A percentile compares a stretch with the other conserved stretches of the same genome.
These are phyloP conservation scores for Rhizopogon hawkerae DNA, from an alignment of 1,284 basidiomycete genomes.

Conservation along the genomic window DNA sequence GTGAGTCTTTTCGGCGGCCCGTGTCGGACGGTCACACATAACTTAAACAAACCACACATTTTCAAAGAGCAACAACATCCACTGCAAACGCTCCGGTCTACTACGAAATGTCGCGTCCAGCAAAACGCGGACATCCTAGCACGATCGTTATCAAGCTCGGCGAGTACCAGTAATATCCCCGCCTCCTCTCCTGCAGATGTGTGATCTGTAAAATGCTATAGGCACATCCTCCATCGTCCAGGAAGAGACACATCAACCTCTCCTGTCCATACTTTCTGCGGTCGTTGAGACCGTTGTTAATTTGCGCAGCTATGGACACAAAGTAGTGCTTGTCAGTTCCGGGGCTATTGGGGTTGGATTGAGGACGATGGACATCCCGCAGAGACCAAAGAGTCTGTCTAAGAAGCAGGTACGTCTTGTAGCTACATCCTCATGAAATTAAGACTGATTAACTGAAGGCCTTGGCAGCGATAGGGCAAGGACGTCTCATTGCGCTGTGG, in stretches of 20 bases:
- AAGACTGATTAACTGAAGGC: slow-evolving; percentile 45
- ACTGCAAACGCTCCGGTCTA: background rate
- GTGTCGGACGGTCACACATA: too few relatives aligned
- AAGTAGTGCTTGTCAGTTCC: slow-evolving; percentile 91
- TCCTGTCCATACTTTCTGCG: slow-evolving; percentile 84
- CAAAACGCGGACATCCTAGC: slow-evolving; percentile 29
- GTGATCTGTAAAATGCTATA: slow-evolving; percentile 25
- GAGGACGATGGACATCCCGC: slow-evolving; percentile 81
- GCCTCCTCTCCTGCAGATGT: background rate
- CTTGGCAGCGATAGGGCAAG: slow-evolving; percentile 93
- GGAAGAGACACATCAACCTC: slow-evolving; percentile 81
- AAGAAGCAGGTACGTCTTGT: slow-evolving; percentile 70
- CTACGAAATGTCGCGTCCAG: slow-evolving; percentile 13
- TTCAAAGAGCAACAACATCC: background rate
- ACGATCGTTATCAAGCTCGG: slow-evolving; percentile 87
- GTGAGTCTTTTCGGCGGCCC: background rate
- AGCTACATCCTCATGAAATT: background rate
- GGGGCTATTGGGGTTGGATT: slow-evolving; percentile 95
- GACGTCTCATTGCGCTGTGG: slow-evolving; percentile 92
- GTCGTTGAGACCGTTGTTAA: slow-evolving; percentile 87
- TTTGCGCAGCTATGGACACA: slow-evolving; percentile 77
- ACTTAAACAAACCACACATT: background rate
- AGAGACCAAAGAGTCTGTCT: slow-evolving; percentile 75
- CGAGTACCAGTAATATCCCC: slow-evolving; percentile 20
- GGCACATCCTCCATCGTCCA: slow-evolving; percentile 94